Evolutionary conservation across 1,284 basidiomycete genomes (phyloP).

Genomic region (Chondrostereum purpureum): DNA sequence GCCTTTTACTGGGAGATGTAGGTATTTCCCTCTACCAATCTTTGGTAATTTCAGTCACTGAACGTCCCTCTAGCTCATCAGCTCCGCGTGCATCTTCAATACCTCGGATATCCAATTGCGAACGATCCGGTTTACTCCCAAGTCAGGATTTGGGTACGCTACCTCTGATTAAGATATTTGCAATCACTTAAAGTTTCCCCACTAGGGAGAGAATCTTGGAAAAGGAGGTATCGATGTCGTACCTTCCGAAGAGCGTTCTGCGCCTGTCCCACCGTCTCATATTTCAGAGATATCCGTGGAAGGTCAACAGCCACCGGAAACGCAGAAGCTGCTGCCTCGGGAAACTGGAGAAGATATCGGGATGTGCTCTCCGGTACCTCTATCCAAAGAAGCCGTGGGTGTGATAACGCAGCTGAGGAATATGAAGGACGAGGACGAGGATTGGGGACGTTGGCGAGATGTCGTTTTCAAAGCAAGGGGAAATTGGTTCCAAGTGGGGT

Average conservation of each 20-base stretch:
- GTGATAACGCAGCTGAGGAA: slow-evolving; percentile 82
- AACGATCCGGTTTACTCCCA: slow-evolving; percentile 88
- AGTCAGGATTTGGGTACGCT: slow-evolving; percentile 70
- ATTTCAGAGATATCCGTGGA: slow-evolving; percentile 26
- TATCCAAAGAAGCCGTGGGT: slow-evolving; percentile 80
- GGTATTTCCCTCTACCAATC: slow-evolving; percentile 24
- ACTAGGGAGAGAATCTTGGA: slow-evolving; percentile 67
- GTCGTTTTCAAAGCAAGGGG: slow-evolving; percentile 74
- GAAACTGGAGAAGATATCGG: slow-evolving; percentile 85
- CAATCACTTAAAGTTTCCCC: neutral
- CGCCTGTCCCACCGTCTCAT: slow-evolving; percentile 59
- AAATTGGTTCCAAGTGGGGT: slow-evolving; percentile 41
- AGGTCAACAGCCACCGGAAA: slow-evolving; percentile 1
- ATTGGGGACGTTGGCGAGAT: slow-evolving; percentile 87
- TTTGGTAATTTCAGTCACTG: slow-evolving; percentile 9
- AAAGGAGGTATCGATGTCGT: slow-evolving; percentile 75
- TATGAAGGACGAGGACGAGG: slow-evolving; percentile 90
- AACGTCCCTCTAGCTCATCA: slow-evolving; percentile 69
- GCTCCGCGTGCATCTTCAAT: slow-evolving; percentile 94
- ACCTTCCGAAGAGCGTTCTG: slow-evolving; percentile 56
- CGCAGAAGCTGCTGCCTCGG: slow-evolving; percentile 55
- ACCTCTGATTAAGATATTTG: no score
- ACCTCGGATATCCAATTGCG: slow-evolving; percentile 87
- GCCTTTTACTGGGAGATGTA: slow-evolving; percentile 76
- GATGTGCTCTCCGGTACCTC: slow-evolving; percentile 80